phyloP scores from a whole-genome alignment of 1,284 basidiomycete species.

The Trametes sp. region DNA sequence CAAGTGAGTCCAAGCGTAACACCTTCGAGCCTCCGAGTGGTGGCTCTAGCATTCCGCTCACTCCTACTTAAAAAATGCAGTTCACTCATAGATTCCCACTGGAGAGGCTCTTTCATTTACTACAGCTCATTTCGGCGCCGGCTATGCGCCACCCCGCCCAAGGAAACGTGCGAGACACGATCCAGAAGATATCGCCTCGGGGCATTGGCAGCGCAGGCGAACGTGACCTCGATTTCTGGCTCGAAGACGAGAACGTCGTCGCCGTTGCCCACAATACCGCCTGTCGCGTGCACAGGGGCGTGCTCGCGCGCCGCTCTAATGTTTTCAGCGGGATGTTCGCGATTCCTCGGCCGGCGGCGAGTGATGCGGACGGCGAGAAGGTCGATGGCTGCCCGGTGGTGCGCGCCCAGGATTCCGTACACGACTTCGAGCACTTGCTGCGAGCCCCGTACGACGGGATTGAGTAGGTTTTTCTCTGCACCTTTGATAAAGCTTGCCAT shows the following conservation, averaged over 20 bases:
- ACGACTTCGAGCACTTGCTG: constrained; percentile 18
- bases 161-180: background rate
- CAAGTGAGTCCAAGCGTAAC: no score
- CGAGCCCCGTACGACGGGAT: constrained; percentile 15
- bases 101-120: no score
- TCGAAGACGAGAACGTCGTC: constrained; percentile 10
- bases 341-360: constrained; percentile 3
- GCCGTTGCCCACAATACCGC: background rate
- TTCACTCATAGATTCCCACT: no score
- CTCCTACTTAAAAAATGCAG: no score
- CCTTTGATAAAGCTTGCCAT: no score
- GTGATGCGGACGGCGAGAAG: background rate
- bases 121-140: no score
- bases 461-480: background rate
- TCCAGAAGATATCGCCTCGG: no score
- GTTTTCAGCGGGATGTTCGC: constrained; percentile 17
- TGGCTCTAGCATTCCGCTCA: no score
- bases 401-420: constrained; percentile 13
- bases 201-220: no score
- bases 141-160: background rate
- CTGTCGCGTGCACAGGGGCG: constrained; percentile 2
- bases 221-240: background rate
- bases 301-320: constrained; percentile 4
- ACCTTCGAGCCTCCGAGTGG: no score
- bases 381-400: constrained; percentile 16